Base-by-base conservation (phyloP, 169 alveolate species). In the Plasmodium sp. region DNA sequence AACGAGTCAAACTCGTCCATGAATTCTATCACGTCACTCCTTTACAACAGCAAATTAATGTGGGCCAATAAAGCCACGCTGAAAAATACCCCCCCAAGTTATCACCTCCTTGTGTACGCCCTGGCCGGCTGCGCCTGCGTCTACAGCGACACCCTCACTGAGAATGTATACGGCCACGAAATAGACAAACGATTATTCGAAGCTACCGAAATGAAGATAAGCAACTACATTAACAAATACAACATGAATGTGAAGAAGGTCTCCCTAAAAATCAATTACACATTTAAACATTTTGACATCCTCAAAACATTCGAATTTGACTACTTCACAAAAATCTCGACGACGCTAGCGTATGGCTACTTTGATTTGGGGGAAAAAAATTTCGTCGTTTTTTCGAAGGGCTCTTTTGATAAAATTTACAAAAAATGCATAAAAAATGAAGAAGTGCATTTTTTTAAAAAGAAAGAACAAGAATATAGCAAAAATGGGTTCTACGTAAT, bases 391-490 rank as follows among this genome's bases (percentile, higher is more conserved):
- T 92, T 92, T 84, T 92, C 93, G 10, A 92, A 92, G 45, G 95
- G 95, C 5, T 84, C 93, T 10, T 92, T 92, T 31, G 95, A 92
- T 31, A 75, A 83, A 92, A 84, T 92, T 39, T 84, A 84, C 48
- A 56, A 54, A 27, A 84, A 74, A 83, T 92, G 95, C 79, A 82
- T 84, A 10, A 84, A 83, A 81, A 84, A 77, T 22, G 90, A 83
- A 5, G 93, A 83, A 75, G 10, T 83, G 14, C 80, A 67, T 5
- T 83, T 77, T 74, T 83, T 77, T 75, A 92, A 92, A 84, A 74
- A 84, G 83, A 84, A 83, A 84, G 95, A 83, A 92, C 95, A 92
- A 92, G 93, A 84, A 62, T 92, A 84, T 33, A 84, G 95, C 79
- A 84, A 77, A 92, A 83, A 92, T 36, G 95, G 95, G 5, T 84